Evolutionary conservation across 768 basidiomycete species (phyloP), one percentile per base, ranked within the genome.

Genomic region (Dentipellis sp.): DNA sequence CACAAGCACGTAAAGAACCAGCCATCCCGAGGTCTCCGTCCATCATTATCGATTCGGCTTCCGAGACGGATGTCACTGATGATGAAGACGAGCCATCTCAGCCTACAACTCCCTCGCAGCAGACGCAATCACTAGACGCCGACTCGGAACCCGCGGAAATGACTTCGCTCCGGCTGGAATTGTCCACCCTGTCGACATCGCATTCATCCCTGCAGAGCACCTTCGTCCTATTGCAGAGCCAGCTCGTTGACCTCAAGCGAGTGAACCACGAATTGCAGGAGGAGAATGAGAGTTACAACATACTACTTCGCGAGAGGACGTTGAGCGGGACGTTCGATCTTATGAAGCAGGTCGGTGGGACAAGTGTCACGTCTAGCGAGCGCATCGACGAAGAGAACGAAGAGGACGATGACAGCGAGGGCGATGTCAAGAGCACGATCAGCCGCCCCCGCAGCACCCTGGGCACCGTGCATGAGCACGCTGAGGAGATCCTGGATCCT

Each of bases 201-300:
- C 85, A 95, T 67, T 69, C 81, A 0, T 93, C 90, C 6, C 71
- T 97, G 17, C 84, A 94, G 63, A 88, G 82, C 57, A 94, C 92
- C 29, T 75, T 94, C 10, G 77, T 87, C n/a, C 81, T 93, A 37
- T 74, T 94, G 42, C 88, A 91, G 68, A 79, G 82, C 3, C 93
- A 97, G 65, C 76, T 97, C 10, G 75, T 85, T 36, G 94, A 97
- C 65, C 71, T 97, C 53, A 91, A 93, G 71, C 75, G 88, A 54
- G 86, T 94, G 58, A 97, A 97, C 67, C 80, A 85, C 60, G 83
- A 87, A 60, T 69, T 93, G 40, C 91, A 94, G 70, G 94, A 98
- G 69, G 94, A 98, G 63, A 99, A 97, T 68, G 94, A 97, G 71
- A 90, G 90, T 51, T 99, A 93, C 73, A 92, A 95, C 80, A 91